Evolutionary conservation across 805 yeast genomes (phyloP), one percentile per base, ranked within the genome.

Genomic region (Saccharomycopsis fibuligera): DNA sequence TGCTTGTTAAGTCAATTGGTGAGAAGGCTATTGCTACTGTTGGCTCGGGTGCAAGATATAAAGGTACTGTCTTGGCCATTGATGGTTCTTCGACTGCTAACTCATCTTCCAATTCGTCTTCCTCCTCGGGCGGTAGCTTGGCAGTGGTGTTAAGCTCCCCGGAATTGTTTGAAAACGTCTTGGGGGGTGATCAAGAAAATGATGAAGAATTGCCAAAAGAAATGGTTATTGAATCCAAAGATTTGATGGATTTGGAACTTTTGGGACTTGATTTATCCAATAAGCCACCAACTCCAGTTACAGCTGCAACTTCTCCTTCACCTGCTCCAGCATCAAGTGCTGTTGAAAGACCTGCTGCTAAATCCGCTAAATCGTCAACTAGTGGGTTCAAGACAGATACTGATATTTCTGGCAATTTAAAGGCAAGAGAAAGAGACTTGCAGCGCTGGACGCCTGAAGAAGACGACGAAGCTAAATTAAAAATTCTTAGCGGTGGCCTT

Each of bases 361-460:
- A 58, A 25, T 50, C 50, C 17, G 56, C 56, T 31, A 45, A 55
- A 25, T 43, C 16, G 5, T 21, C 50, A 17, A 50, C 43, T 27
- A 35, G 22, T 10, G 63, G 64, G 10, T 91, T 91, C 70, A 80
- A 77, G 62, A 93, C 96, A 1, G 99, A 91, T 64, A 67, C 81
- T 1, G 98, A 86, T 61, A 91, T 93, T 46, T 79, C 91, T 4
- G 75, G 79, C 4, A 55, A 66, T n/a, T 58, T 59, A 12, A 65
- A 62, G 17, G 54, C 70, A 30, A 72, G 66, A 52, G 93, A 86
- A 64, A 77, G 96, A 51, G 89, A 83, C 58, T 75, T 93, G 47
- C 79, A 85, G 65, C 75, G 72, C 58, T 91, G 99, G 99, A 77
- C 77, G 19, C 95, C 96, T 3, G 95, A 84, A 45, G 76, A 61